Base-by-base conservation (phyloP, 2,329 filamentous ascomycete genomes). In the Nigrospora sphaerica region DNA sequence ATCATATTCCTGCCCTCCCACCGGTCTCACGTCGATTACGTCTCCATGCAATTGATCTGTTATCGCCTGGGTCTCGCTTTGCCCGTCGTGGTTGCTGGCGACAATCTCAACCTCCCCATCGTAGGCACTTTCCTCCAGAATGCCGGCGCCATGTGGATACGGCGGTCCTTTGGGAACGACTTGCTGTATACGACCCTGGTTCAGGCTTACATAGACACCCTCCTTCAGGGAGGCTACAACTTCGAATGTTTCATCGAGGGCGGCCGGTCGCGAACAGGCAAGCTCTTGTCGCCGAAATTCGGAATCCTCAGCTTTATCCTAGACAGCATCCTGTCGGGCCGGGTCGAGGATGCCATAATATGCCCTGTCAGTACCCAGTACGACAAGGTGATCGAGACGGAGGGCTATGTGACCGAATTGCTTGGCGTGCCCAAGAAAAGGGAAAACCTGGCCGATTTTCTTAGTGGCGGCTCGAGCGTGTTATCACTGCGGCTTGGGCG, bases 241-340 rank as follows among this genome's bases (percentile, higher is more conserved):
- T 81, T 98, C 42, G 92, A 96, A 65, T 98, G 93, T 64, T 98
- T 98, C 58, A 95, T 98, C 49, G 93, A 98, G 69, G 93, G 93
- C 14, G 91, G 92, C 1, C 79, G 93, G 16, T 96, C 91, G 32
- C 77, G 93, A 44, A 98, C 92, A 0, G 93, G 93, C 28, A 98
- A 98, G 68, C 77, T 98, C 3, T 67, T 98, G 12, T 85, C 90
- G 3, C 93, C 93, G 1, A 97, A 97, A 61, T 97, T 97, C 54
- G 93, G 93, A 11, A 96, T 98, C 49, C 70, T 98, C 28, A 88
- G 82, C 58, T 98, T 96, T 57, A 79, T 97, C 35, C 71, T 98
- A 16, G 93, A 98, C 56, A 95, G 89, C 55, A 75, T 98, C 13
- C 70, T 96, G 6, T 95, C 88, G 0, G 90, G 91, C 1, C 79